phyloP scores from a whole-genome alignment of 1,284 basidiomycete species.

The Fistulina hepatica region DNA sequence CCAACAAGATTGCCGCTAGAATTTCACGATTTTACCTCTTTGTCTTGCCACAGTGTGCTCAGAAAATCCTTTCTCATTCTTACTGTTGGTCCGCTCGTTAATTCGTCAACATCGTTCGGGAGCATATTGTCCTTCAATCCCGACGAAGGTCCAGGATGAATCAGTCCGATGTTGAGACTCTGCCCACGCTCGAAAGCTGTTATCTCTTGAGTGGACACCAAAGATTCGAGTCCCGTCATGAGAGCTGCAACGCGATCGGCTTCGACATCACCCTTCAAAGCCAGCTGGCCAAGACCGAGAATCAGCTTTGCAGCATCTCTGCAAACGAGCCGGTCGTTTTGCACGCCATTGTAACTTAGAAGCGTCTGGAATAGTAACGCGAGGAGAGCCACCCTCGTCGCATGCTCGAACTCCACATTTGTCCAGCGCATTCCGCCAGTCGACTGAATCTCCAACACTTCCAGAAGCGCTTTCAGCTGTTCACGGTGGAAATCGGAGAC shows the following conservation, averaged over 20 bases:
- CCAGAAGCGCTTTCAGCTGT: conserved; percentile 61
- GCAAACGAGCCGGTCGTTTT: conserved; percentile 46
- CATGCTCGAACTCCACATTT: conserved; percentile 50
- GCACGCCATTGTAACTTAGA: conserved; percentile 52
- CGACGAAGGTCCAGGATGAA: not conserved
- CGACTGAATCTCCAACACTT: conserved; percentile 41
- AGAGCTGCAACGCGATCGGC: conserved; percentile 49
- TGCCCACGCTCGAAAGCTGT: not conserved
- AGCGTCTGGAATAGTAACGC: conserved; percentile 60
- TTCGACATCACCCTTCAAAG: conserved; percentile 42
- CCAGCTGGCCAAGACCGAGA: conserved; percentile 27
- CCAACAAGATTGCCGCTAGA: too few relatives aligned
- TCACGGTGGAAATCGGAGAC: conserved; percentile 5
- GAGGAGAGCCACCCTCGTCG: conserved; percentile 57
- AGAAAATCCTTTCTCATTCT: too few relatives aligned
- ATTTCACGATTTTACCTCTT: too few relatives aligned
- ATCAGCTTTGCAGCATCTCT: conserved; percentile 52
- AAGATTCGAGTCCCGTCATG: conserved; percentile 22
- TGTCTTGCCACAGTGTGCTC: too few relatives aligned
- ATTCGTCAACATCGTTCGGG: too few relatives aligned
- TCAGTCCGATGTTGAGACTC: not conserved
- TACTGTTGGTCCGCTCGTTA: too few relatives aligned
- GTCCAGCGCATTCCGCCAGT: conserved; percentile 22
- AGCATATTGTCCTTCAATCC: conserved; percentile 1
- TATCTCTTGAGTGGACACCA: not conserved